Evolutionary conservation across 441 rosid genomes (phyloP).

Genomic region (Populus tomentosa): DNA sequence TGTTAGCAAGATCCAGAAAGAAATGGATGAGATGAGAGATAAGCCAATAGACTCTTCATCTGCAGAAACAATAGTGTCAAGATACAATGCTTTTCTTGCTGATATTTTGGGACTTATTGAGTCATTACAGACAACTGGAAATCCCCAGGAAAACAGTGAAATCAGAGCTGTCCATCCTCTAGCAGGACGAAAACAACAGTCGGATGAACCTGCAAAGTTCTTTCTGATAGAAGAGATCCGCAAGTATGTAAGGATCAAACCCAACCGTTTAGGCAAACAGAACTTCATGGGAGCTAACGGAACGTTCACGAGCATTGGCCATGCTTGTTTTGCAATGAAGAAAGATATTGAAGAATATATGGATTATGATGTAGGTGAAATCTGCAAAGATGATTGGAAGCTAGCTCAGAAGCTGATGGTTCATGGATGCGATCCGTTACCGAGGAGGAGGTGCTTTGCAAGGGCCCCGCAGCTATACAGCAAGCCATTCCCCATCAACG

Average conservation of each 20-base stretch:
- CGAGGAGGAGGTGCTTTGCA: slow-evolving; percentile 79
- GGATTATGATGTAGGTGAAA: slow-evolving; percentile 56
- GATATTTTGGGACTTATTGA: slow-evolving; percentile 52
- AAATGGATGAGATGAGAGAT: slow-evolving; percentile 43
- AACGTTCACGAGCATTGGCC: slow-evolving; percentile 76
- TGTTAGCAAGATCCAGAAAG: slow-evolving; percentile 44
- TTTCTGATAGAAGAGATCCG: slow-evolving; percentile 71
- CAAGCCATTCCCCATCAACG: slow-evolving; percentile 58
- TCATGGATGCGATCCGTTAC: slow-evolving; percentile 88
- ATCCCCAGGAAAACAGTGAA: slow-evolving; percentile 5
- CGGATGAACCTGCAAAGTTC: slow-evolving; percentile 45
- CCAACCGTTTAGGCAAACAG: slow-evolving; percentile 65
- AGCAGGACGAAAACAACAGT: slow-evolving; percentile 19
- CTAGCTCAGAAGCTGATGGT: slow-evolving; percentile 82
- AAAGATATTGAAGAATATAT: slow-evolving; percentile 73
- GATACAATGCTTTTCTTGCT: slow-evolving; percentile 53
- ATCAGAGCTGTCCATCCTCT: slow-evolving; percentile 37
- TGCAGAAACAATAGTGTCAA: slow-evolving; percentile 24
- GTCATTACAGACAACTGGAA: slow-evolving; percentile 37
- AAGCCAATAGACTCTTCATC: slow-evolving; percentile 23
- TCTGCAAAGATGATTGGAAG: slow-evolving; percentile 90
- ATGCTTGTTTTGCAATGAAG: slow-evolving; percentile 76
- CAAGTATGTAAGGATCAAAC: slow-evolving; percentile 65
- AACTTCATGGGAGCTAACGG: slow-evolving; percentile 35
- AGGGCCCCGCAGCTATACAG: slow-evolving; percentile 61